Evolutionary conservation across 352 stramenopile genomes (phyloP), one percentile per base, ranked within the genome.

Genomic region (Globisporangium barbulae): DNA sequence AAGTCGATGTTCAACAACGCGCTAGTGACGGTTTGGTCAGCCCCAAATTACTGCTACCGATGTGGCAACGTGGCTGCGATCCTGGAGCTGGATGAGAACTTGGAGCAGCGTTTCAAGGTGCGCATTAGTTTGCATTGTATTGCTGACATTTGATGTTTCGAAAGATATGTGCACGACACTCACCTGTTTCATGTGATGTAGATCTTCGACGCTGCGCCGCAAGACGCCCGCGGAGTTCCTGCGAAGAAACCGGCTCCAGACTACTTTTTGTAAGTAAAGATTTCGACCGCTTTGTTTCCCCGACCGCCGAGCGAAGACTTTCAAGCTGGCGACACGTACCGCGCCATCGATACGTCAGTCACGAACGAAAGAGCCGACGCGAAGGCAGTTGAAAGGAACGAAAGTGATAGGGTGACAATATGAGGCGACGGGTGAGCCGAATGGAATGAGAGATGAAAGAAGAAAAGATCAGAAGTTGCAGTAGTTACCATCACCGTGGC

Each of bases 11-110:
- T 99, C 76, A 96, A 98, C 81, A 96, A 95, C 60, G 85, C 85
- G n/a, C 83, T 99, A 53, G 97, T 99, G 31, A 99, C 97, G 15
- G 96, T 99, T 35, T 99, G 96, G 96, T 98, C 90, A 54, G 97
- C 97, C n/a, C 97, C 97, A 22, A 99, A 99, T 76, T 99, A 99
- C 76, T 99, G 97, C 71, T 99, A 99, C 79, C 85, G 97, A 63
- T 99, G 97, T 69, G 97, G 97, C 30, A 99, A 99, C 72, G 96
- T 99, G 8, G 98, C 97, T 9, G 96, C 96, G 30, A 99, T 99
- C 74, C 78, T 99, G 63, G 96, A 99, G 71, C 74, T 99, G 44
- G 98, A 99, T 78, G 97, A 99, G 75, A 98, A 98, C 69, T 66
- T 98, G 53, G 83, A 94, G 70, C 85, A 93, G 69, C 83, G 83